Evolutionary conservation across 176 grass and related monocot genomes (phyloP), one percentile per base, ranked within the genome.

Genomic region (Triticum timopheevii): DNA sequence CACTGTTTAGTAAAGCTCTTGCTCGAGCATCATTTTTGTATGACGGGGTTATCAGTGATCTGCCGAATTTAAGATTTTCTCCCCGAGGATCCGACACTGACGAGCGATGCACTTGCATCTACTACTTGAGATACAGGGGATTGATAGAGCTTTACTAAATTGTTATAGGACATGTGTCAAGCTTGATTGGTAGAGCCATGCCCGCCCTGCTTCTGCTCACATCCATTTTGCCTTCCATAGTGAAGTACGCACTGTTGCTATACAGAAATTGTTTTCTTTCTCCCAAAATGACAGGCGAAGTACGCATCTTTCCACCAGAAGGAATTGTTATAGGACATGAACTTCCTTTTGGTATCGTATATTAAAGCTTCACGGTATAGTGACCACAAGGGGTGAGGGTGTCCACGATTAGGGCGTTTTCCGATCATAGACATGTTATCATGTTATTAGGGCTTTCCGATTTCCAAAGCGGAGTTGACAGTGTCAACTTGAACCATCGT

Each of bases 41-140:
- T 42, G 39, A 64, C 65, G 23, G 23, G 2, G 22, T 56, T 44
- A 75, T 63, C 38, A 1, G 12, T 35, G 27, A 6, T 34, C 61
- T 89, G 38, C 36, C 6, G 15, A 30, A 54, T 84, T 89, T 89
- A 69, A 89, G 77, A 85, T 59, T n/a, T 13, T n/a, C 20, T 16
- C 35, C 17, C 68, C 23, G 19, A 67, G 59, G 61, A 58, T 69
- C 76, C 8, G 3, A n/a, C 69, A 20, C 7, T 28, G 38, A 25
- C 31, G 23, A 59, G 70, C 61, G 35, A 47, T 0, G 27, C 10
- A 1, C 30, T 86, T 69, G 62, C 83, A 61, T 63, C 20, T 63
- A 61, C 49, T 38, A 34, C 69, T 40, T 42, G 58, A 80, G 67
- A 44, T 80, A 80, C 31, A 80, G 12, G 36, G 39, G 58, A 27